Evolutionary conservation across 1,139 yeast genomes (phyloP).

Genomic region (Schwanniomyces etchellsii): DNA sequence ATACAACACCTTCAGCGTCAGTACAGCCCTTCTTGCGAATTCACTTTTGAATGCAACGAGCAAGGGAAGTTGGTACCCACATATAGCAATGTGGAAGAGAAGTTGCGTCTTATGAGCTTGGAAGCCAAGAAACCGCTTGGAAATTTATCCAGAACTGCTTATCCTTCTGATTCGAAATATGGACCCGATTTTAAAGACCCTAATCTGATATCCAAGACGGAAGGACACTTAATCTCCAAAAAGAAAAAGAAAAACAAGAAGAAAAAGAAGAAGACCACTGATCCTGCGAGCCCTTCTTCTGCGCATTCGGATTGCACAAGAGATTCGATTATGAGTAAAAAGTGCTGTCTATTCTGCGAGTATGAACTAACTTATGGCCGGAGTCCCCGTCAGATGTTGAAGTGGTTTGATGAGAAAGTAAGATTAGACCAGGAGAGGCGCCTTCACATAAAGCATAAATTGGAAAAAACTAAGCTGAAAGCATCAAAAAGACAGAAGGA

Average conservation of each 20-base stretch:
- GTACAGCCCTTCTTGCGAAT: slow-evolving; percentile 39
- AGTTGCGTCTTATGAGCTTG: slow-evolving; percentile 29
- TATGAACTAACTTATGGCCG: slow-evolving; percentile 52
- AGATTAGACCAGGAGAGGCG: slow-evolving; percentile 29
- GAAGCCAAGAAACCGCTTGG: slow-evolving; percentile 5
- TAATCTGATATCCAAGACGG: neutral
- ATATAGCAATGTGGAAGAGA: slow-evolving; percentile 35
- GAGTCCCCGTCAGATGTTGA: slow-evolving; percentile 21
- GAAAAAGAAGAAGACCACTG: slow-evolving; percentile 1
- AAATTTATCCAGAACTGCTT: neutral
- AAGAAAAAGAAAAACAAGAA: slow-evolving; percentile 19
- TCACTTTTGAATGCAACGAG: slow-evolving; percentile 39
- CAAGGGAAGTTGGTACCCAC: slow-evolving; percentile 41
- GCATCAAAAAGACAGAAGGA: slow-evolving; percentile 27
- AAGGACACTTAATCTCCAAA: neutral
- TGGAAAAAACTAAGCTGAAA: slow-evolving; percentile 32
- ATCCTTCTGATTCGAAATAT: too few species aligned
- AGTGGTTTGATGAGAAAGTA: slow-evolving; percentile 24
- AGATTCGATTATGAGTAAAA: slow-evolving; percentile 3
- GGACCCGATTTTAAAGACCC: too few species aligned
- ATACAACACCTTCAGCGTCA: too few species aligned
- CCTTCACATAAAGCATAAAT: slow-evolving; percentile 28
- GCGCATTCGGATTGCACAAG: slow-evolving; percentile 5
- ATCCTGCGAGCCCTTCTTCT: neutral
- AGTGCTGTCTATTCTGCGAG: slow-evolving; percentile 53